phyloP scores from a whole-genome alignment of 2,329 filamentous ascomycete species.

The Ramularia collo-cygni region DNA sequence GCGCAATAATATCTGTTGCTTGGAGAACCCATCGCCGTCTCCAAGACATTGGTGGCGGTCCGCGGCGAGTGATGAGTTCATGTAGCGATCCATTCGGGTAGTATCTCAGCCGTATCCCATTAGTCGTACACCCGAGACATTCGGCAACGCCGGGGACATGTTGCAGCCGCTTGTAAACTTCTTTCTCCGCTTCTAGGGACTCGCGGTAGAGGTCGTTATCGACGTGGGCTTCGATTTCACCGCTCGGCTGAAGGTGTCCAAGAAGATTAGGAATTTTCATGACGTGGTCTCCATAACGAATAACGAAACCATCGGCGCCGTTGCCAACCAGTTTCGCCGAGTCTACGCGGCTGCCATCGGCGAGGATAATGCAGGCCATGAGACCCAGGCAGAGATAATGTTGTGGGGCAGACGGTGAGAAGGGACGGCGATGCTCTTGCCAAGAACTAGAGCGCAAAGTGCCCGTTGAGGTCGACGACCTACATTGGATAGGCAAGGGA shows the following conservation, averaged over 20 bases:
- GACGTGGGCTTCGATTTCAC: slow-evolving; percentile 6
- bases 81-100: slow-evolving; percentile 9
- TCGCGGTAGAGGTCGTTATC: slow-evolving; percentile 9
- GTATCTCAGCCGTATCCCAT: slow-evolving; percentile 11
- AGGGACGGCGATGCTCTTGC: not conserved
- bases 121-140: slow-evolving; percentile 9
- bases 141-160: slow-evolving; percentile 10
- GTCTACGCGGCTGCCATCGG: slow-evolving; percentile 11
- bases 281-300: slow-evolving; percentile 6
- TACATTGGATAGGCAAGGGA: not conserved
- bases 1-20: slow-evolving; percentile 14
- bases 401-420: too few relatives aligned
- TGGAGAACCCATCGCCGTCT: slow-evolving; percentile 12
- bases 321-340: slow-evolving; percentile 8
- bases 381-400: not conserved
- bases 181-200: slow-evolving; percentile 9
- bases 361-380: slow-evolving; percentile 10
- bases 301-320: slow-evolving; percentile 10
- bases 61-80: slow-evolving; percentile 9
- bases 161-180: slow-evolving; percentile 12
- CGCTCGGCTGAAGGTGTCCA: slow-evolving; percentile 5
- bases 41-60: slow-evolving; percentile 8
- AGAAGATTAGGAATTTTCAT: slow-evolving; percentile 12
- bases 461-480: not conserved
- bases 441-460: not conserved